phyloP scores from a whole-genome alignment of 768 basidiomycete genomes.

The Symmetrospora coprosmae region DNA sequence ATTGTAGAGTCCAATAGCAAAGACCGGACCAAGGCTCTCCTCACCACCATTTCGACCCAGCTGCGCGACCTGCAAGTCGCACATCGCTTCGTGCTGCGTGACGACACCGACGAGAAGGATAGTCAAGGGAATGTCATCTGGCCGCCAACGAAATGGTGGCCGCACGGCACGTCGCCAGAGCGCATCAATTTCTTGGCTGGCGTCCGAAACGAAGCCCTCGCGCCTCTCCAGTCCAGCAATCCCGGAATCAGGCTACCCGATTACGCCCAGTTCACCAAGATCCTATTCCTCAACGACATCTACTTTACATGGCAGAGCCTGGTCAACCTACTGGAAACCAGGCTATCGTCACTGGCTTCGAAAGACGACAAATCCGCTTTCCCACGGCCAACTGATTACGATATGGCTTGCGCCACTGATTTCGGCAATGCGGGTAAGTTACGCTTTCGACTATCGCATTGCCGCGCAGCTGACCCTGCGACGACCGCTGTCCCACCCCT shows the following conservation, averaged over 20 bases:
- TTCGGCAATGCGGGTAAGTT: neutral
- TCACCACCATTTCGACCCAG: neutral
- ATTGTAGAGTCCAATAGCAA: slow-evolving; percentile 10
- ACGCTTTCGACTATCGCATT: neutral
- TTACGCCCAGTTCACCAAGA: neutral
- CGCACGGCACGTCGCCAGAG: neutral
- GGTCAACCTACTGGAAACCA: neutral
- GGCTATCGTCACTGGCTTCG: neutral
- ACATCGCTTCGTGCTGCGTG: neutral
- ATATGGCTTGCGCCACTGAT: slow-evolving; percentile 8
- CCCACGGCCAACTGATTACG: slow-evolving; percentile 3
- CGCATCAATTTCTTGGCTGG: neutral
- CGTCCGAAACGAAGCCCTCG: slow-evolving; percentile 5
- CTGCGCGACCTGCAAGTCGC: neutral
- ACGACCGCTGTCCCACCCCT: neutral
- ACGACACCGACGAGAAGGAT: neutral
- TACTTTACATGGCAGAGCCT: slow-evolving; percentile 11
- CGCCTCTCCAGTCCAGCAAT: neutral
- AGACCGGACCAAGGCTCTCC: neutral
- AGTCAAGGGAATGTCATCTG: no score
- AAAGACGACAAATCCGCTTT: neutral
- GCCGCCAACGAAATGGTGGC: slow-evolving; percentile 6
- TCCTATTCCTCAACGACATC: slow-evolving; percentile 10
- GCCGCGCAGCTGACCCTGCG: neutral
- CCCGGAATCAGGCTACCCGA: neutral